Percentiles rank a stretch among this genome's conserved stretches.
Conservation (phyloP, 441 rosid genomes). For the Gossypium lobatum region DNA sequence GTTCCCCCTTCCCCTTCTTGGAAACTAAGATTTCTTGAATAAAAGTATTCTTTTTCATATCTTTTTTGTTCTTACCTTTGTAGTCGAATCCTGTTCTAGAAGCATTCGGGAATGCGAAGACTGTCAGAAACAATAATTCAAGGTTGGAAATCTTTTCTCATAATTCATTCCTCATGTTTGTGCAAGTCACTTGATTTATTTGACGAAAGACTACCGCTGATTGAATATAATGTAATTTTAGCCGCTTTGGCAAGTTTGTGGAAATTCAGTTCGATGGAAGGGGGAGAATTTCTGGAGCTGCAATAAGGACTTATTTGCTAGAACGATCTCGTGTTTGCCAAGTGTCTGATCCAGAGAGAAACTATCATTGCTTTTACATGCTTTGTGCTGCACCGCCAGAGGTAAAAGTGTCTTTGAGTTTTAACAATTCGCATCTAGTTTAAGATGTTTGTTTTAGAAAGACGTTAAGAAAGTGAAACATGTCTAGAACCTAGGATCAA, state of each 20-base stretch:
- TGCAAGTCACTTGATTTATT: conserved; percentile 5
- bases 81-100: conserved; percentile 78
- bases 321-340: conserved; percentile 80
- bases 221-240: conserved; percentile 25
- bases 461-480: background rate
- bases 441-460: background rate
- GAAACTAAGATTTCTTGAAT: conserved; percentile 15
- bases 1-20: conserved; percentile 11
- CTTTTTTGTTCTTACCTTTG: conserved; percentile 15
- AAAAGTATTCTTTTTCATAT: background rate
- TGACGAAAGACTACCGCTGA: conserved; percentile 6
- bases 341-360: conserved; percentile 82
- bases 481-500: background rate
- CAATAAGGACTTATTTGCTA: conserved; percentile 67
- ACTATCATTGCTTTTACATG: conserved; percentile 82
- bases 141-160: conserved; percentile 31
- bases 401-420: conserved; percentile 28
- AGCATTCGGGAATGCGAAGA: conserved; percentile 83
- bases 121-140: conserved; percentile 69
- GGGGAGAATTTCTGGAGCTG: conserved; percentile 77
- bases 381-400: conserved; percentile 68
- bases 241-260: conserved; percentile 84
- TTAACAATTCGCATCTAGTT: background rate
- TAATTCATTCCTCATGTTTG: conserved; percentile 6
- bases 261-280: conserved; percentile 61